These are phyloP conservation scores for Sphaerulina musiva DNA, from an alignment of 2,329 filamentous ascomycete species.

Conservation along the genomic window DNA sequence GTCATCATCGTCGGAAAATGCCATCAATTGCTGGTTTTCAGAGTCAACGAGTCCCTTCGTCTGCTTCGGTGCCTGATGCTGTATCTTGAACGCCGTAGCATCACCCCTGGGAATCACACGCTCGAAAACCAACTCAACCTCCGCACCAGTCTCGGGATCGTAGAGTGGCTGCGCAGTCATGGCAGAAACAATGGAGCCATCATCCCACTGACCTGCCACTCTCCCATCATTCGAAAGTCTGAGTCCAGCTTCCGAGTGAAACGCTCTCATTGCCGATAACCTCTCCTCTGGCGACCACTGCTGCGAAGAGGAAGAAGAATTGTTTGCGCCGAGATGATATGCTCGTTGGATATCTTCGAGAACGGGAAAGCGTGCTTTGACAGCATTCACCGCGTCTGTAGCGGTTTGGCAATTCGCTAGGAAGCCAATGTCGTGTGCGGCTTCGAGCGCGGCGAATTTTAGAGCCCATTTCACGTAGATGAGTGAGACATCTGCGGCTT, in stretches of 20 bases:
- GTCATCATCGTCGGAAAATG: no score
- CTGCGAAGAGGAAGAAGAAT: no score
- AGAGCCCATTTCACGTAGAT: constrained; percentile 7
- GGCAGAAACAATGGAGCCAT: constrained; percentile 3
- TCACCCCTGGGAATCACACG: neutral
- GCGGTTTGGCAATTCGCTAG: constrained; percentile 9
- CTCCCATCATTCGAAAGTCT: constrained; percentile 1
- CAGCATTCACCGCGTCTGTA: constrained; percentile 4
- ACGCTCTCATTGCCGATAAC: neutral
- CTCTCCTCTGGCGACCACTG: no score
- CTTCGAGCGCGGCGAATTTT: constrained; percentile 5
- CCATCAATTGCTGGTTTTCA: no score
- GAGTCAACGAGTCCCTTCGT: no score
- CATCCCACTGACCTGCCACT: constrained; percentile 4
- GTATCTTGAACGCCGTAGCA: neutral
- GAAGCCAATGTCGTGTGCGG: constrained; percentile 15
- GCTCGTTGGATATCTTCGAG: constrained; percentile 16
- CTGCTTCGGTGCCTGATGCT: neutral
- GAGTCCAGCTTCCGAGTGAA: neutral
- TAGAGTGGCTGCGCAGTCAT: neutral
- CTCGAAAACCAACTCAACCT: constrained; percentile 5
- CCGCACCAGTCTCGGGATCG: constrained; percentile 6
- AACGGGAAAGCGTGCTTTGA: constrained; percentile 13
- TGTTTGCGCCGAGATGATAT: constrained; percentile 4
- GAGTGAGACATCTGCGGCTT: constrained; percentile 14